Evolutionary conservation across 371 early-diverging fungal genomes (phyloP), one percentile per base, ranked within the genome.

Genomic region (Globomyces sp.): DNA sequence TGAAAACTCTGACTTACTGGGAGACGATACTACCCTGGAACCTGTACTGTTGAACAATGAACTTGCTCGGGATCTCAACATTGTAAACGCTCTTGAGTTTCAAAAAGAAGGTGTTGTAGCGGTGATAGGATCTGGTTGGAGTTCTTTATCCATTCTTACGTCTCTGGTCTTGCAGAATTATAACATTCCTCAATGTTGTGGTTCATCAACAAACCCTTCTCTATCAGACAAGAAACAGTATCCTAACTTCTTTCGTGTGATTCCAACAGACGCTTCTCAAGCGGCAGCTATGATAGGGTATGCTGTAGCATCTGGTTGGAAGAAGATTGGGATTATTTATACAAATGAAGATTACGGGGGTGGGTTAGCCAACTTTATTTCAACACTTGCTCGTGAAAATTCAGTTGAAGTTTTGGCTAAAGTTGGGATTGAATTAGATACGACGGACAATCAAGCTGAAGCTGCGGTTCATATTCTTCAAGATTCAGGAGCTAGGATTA

Each of bases 241-340:
- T 59, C 70, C 71, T 3, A 71, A 68, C 44, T 74, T 74, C 53
- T 74, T 71, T 60, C 71, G 74, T 4, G 66, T 69, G 11, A 60
- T 60, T 44, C 60, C 60, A 0, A 60, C 39, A 1, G 60, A 60
- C 42, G 41, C 34, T 0, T 36, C 60, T 4, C 39, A 36, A 4
- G 37, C 60, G 0, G 1, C 44, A 2, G n/a, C 60, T 5, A 49
- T 60, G 50, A 37, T 41, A 1, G 43, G 44, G 13, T 60, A 60
- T 37, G 41, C 43, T 37, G 37, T 60, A 0, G 39, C 45, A 1
- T 42, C 1, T 11, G 60, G 60, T 5, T 60, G 60, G 60, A 42
- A 40, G 0, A 46, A 49, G 44, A 49, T 60, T 37, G 60, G 36
- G 9, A 49, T 41, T 11, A 49, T 60, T 9, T 3, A 47, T 41